Conservation (phyloP, 805 yeast genomes). For the Cyberlindnera lachancei region DNA sequence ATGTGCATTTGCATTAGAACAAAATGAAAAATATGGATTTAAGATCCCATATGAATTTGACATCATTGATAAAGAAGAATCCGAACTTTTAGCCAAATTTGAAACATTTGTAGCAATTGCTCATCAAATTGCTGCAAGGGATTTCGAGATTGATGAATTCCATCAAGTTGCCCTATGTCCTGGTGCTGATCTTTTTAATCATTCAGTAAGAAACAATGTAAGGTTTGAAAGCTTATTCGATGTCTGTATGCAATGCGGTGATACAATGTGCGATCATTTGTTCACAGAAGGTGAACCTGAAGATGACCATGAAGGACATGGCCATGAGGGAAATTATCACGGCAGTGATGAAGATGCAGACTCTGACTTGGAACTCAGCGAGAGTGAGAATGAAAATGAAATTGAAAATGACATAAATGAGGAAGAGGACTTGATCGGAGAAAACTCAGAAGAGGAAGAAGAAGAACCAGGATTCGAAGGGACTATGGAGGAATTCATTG, state of each 20-base stretch:
- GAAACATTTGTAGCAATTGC: constrained; percentile 48
- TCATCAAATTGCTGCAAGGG: constrained; percentile 64
- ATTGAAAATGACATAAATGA: not conserved
- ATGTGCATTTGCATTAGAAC: constrained; percentile 25
- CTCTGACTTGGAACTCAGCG: constrained; percentile 4
- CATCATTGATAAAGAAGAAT: constrained; percentile 20
- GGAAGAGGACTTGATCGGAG: not conserved
- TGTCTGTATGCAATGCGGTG: constrained; percentile 48
- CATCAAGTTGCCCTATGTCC: constrained; percentile 79
- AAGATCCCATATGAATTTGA: constrained; percentile 26
- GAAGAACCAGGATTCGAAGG: constrained; percentile 19
- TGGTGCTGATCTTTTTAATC: constrained; percentile 87
- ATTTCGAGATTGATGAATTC: constrained; percentile 71
- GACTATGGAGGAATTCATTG: constrained; percentile 24
- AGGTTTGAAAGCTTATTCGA: constrained; percentile 54
- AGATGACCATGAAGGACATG: constrained; percentile 8
- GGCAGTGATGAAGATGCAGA: constrained; percentile 3
- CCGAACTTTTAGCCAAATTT: constrained; percentile 25
- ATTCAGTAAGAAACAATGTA: constrained; percentile 52
- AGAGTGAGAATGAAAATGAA: constrained; percentile 8
- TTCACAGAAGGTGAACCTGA: constrained; percentile 6
- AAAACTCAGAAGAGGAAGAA: constrained; percentile 8
- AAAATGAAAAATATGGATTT: constrained; percentile 18
- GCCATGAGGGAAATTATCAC: constrained; percentile 8
- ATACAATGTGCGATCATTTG: constrained; percentile 27